phyloP scores from a whole-genome alignment of 2,329 filamentous ascomycete species.

The Juglanconis sp. region DNA sequence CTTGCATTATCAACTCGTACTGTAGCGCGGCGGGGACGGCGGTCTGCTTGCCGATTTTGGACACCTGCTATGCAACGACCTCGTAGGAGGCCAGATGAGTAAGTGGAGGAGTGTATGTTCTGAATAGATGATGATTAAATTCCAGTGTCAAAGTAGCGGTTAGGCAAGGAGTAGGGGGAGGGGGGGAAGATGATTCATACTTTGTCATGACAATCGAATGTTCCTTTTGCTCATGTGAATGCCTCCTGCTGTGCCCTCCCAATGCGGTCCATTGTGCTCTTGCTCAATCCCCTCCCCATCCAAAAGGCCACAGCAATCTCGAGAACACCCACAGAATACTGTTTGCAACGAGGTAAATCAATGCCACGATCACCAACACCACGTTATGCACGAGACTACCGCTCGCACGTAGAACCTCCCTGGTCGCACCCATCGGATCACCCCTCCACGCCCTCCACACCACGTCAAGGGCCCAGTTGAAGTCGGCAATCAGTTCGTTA shows the following conservation, averaged over 20 bases:
- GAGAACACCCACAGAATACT: constrained; percentile 6
- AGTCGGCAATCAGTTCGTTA: constrained; percentile 16
- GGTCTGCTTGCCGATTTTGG: constrained; percentile 3
- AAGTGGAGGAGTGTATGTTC: not conserved
- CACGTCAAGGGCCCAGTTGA: constrained; percentile 15
- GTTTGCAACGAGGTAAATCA: constrained; percentile 2
- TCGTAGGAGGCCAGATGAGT: not conserved
- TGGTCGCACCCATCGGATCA: constrained; percentile 4
- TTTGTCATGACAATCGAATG: no score
- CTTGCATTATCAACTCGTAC: not conserved
- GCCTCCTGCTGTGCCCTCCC: not conserved
- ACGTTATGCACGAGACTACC: constrained; percentile 9
- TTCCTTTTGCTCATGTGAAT: not conserved
- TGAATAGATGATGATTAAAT: not conserved
- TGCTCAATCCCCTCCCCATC: not conserved
- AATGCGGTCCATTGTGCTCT: not conserved
- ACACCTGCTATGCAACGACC: constrained; percentile 5
- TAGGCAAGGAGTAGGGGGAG: no score
- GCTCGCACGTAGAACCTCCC: constrained; percentile 4
- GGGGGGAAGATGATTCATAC: no score
- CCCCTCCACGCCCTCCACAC: constrained; percentile 1
- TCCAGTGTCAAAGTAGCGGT: not conserved
- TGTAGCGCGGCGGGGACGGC: not conserved
- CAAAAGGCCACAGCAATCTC: constrained; percentile 3
- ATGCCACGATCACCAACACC: constrained; percentile 3